Conservation (phyloP, 2,329 filamentous ascomycete genomes). For the Orbilia quercus region DNA sequence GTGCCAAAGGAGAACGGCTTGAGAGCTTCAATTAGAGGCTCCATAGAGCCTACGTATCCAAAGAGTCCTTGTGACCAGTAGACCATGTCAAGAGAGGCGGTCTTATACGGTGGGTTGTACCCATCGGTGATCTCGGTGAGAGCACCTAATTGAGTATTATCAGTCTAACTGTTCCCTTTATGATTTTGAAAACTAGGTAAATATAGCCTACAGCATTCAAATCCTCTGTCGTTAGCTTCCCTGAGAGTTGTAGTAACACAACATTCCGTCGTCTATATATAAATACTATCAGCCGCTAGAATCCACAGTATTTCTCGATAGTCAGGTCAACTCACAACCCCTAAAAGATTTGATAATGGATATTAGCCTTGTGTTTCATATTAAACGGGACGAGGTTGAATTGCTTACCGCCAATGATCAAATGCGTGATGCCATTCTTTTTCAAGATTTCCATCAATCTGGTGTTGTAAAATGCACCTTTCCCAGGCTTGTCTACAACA, state of each 20-base stretch:
- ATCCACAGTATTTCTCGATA: not conserved
- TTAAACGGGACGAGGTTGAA: constrained; percentile 60
- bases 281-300: constrained; percentile 41
- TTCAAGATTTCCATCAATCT: constrained; percentile 68
- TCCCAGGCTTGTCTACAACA: constrained; percentile 71
- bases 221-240: constrained; percentile 72
- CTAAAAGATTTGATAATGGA: constrained; percentile 21
- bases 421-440: constrained; percentile 69
- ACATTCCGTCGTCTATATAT: constrained; percentile 61
- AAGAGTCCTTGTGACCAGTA: constrained; percentile 63
- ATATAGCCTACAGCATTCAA: constrained; percentile 67
- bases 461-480: constrained; percentile 72
- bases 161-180: not conserved
- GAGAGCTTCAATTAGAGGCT: constrained; percentile 44
- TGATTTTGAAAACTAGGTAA: not conserved
- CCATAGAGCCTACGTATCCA: constrained; percentile 60
- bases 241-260: constrained; percentile 70
- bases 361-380: not conserved
- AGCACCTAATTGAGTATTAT: constrained; percentile 60
- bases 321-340: constrained; percentile 39
- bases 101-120: constrained; percentile 62
- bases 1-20: constrained; percentile 26
- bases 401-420: constrained; percentile 64
- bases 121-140: constrained; percentile 63
- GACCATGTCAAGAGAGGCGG: constrained; percentile 63